phyloP scores from a whole-genome alignment of 768 basidiomycete species.

The Naganishia vishniacii region DNA sequence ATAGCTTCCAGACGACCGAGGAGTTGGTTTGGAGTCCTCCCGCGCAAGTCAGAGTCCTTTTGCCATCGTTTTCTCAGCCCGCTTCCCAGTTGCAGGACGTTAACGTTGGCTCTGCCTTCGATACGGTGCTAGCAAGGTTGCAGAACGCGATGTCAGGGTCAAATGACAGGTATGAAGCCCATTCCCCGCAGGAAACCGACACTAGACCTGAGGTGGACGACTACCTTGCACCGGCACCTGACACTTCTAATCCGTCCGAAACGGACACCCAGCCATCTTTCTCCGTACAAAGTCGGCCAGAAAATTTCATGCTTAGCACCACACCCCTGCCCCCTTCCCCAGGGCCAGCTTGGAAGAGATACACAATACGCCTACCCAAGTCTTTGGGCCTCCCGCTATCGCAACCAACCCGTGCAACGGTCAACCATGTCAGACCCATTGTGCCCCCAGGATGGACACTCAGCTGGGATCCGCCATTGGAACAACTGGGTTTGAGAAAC shows the following conservation, averaged over 20 bases:
- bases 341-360: conserved; percentile 48
- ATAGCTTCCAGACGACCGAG: conserved; percentile 19
- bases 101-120: conserved; percentile 34
- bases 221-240: too few relatives aligned
- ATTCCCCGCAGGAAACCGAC: neutral
- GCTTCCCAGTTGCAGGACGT: neutral
- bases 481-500: conserved; percentile 34
- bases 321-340: conserved; percentile 42
- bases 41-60: neutral
- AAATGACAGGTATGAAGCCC: conserved; percentile 24
- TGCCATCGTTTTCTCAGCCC: neutral
- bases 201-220: neutral
- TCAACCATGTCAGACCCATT: neutral
- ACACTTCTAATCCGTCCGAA: too few relatives aligned
- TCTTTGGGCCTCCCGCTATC: conserved; percentile 21
- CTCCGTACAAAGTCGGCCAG: conserved; percentile 26
- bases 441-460: conserved; percentile 32
- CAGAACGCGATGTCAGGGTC: conserved; percentile 44
- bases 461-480: conserved; percentile 42
- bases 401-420: conserved; percentile 20
- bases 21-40: conserved; percentile 5
- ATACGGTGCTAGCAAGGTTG: conserved; percentile 45
- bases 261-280: neutral
- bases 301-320: conserved; percentile 39
- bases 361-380: conserved; percentile 41